Conservation (phyloP, 2,329 filamentous ascomycete species). For the Cytospora paraplurivora region DNA sequence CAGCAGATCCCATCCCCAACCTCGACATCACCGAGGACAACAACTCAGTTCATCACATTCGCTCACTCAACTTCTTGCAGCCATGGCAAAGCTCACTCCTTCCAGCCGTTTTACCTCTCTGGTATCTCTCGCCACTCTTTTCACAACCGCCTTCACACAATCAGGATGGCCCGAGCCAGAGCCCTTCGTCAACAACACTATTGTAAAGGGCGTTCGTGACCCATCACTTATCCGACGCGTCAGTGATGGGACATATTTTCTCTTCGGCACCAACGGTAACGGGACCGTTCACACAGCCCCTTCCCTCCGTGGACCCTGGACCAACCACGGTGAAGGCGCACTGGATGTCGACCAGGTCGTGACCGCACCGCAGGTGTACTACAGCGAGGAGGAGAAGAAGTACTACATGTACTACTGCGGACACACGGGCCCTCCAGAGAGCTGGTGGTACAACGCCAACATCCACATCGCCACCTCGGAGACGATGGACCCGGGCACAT, state of each 20-base stretch:
- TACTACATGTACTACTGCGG: constrained; percentile 21
- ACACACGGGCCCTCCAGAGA: not conserved
- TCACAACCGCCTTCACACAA: not conserved
- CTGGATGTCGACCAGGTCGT: constrained; percentile 7
- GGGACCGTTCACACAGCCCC: constrained; percentile 11
- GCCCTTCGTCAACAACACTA: not conserved
- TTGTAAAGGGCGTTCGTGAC: constrained; percentile 8
- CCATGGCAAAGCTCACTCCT: not conserved
- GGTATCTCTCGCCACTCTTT: not conserved
- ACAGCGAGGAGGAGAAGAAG: not conserved
- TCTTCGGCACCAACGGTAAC: constrained; percentile 22
- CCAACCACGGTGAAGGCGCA: constrained; percentile 1
- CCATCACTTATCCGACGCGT: constrained; percentile 10
- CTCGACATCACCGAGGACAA: not conserved
- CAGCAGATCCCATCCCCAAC: not conserved
- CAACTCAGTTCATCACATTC: not conserved
- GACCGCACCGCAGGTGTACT: constrained; percentile 18
- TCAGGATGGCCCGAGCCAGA: constrained; percentile 7
- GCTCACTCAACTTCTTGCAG: not conserved
- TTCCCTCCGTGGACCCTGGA: constrained; percentile 15
- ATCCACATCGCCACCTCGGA: constrained; percentile 55
- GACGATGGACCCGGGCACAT: constrained; percentile 41
- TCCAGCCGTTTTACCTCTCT: not conserved
- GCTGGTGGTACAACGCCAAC: constrained; percentile 12
- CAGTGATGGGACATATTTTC: constrained; percentile 13